Base-by-base conservation (phyloP, 345 rosid species). In the Cardiospermum halicacabum region DNA sequence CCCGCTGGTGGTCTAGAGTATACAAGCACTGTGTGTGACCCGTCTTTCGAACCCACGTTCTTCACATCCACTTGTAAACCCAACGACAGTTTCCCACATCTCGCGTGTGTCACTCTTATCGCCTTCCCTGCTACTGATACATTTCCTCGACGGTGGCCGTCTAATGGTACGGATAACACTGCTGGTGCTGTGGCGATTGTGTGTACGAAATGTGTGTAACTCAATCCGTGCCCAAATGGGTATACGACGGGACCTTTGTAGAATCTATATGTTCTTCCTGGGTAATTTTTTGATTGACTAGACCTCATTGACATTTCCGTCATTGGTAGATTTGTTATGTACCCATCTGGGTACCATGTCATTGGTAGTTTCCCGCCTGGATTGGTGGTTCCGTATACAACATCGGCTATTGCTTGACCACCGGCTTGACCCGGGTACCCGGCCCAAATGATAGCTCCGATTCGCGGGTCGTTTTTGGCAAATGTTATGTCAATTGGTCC, bases 361-460 rank as follows among this genome's bases (percentile, higher is more conserved):
- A 91, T 74, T 2, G 99, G 99, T 28, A 94, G 64, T 64, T 83
- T 91, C 0, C 99, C 99, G 43, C 89, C 91, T 60, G 98, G 97
- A 62, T 90, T 93, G 25, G 80, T 74, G 0, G 75, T 57, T 32
- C 98, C 98, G 31, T 80, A 93, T 58, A 93, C 63, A 12, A 88
- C 69, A 74, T 93, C 94, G 7, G 89, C 94, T 10, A 93, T 81
- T n/a, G 98, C 98, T 2, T 75, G 62, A 2, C 97, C 98, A 3
- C 98, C 98, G 28, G 83, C 88, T 53, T 93, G 92, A 39, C 98
- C 98, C 0, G 97, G 97, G 73, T 93, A 93, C 25, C 98, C 98
- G 62, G 91, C 97, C 98, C 98, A 93, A 45, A 93, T 16, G 60
- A 93, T 86, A 18, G 89, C 81, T 6, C 71, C 51, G 27, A 93